phyloP scores from a whole-genome alignment of 352 stramenopile species.

The Phytophthora litchii region DNA sequence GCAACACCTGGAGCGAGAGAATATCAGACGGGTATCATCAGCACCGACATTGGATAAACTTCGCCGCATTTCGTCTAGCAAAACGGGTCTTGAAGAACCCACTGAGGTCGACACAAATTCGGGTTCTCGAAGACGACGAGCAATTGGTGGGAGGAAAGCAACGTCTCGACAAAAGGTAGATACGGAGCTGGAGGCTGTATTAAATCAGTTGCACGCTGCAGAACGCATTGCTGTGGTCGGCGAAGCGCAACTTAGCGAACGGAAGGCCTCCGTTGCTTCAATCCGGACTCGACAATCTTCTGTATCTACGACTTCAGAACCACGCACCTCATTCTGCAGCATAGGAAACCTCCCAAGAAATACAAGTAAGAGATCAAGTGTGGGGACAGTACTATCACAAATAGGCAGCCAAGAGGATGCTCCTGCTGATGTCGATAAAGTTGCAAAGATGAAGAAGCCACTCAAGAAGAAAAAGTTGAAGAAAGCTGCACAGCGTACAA shows the following conservation, averaged over 20 bases:
- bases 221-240: constrained; percentile 27
- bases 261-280: constrained; percentile 3
- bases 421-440: constrained; percentile 3
- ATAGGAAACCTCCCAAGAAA: constrained; percentile 2
- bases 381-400: background rate
- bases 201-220: constrained; percentile 23
- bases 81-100: constrained; percentile 1
- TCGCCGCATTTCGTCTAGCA: constrained; percentile 1
- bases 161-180: constrained; percentile 16
- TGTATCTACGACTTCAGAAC: background rate
- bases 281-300: constrained; percentile 11
- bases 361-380: background rate
- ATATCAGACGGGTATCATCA: constrained; percentile 15
- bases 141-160: background rate
- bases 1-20: background rate
- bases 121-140: constrained; percentile 2
- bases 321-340: constrained; percentile 14
- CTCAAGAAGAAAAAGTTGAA: constrained; percentile 20
- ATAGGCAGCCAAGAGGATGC: background rate
- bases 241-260: constrained; percentile 17
- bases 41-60: constrained; percentile 10
- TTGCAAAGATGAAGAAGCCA: constrained; percentile 11
- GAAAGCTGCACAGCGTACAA: constrained; percentile 13
- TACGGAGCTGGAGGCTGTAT: constrained; percentile 11
- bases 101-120: background rate